Conservation (phyloP, 2,329 filamentous ascomycete species). For the Volutella citrinella region DNA sequence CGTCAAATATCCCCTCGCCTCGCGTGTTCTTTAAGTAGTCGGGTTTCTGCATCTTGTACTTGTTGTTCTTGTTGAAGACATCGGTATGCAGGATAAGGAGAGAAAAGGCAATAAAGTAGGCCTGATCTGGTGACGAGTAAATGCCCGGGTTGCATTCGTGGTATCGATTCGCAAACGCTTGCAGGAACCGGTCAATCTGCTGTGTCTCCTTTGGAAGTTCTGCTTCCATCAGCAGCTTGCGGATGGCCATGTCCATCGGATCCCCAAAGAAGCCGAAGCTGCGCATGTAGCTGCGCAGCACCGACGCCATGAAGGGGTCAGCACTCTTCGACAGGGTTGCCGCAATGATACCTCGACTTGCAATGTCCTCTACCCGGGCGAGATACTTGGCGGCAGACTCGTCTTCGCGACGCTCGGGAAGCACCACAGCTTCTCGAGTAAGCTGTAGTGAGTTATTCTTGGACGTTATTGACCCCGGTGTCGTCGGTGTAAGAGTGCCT, state of each 20-base stretch:
- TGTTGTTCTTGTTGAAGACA: slow-evolving; percentile 99
- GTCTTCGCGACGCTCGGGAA: slow-evolving; percentile 79
- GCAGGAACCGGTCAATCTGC: slow-evolving; percentile 91
- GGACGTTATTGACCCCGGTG: slow-evolving; percentile 67
- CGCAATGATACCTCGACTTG: slow-evolving; percentile 80
- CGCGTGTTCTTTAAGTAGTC: slow-evolving; percentile 96
- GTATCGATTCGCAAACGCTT: slow-evolving; percentile 93
- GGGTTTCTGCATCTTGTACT: slow-evolving; percentile 94
- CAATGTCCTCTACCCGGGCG: slow-evolving; percentile 73
- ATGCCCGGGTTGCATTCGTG: slow-evolving; percentile 98
- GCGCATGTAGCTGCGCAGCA: slow-evolving; percentile 91
- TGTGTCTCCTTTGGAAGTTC: slow-evolving; percentile 96
- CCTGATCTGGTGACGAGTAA: slow-evolving; percentile 84
- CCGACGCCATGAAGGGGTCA: slow-evolving; percentile 78
- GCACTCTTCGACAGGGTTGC: slow-evolving; percentile 81
- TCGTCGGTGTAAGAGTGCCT: slow-evolving; percentile 65
- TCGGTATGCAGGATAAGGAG: slow-evolving; percentile 95
- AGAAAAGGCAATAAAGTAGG: slow-evolving; percentile 98
- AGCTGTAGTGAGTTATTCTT: slow-evolving; percentile 83
- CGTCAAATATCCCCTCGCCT: slow-evolving; percentile 88
- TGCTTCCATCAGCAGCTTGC: slow-evolving; percentile 94
- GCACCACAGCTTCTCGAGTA: slow-evolving; percentile 63
- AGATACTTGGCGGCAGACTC: slow-evolving; percentile 91
- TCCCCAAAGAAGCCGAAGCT: slow-evolving; percentile 94
- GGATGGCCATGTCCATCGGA: slow-evolving; percentile 95